Conservation (phyloP, 805 yeast genomes). For the Saccharomycopsis selenospora region DNA sequence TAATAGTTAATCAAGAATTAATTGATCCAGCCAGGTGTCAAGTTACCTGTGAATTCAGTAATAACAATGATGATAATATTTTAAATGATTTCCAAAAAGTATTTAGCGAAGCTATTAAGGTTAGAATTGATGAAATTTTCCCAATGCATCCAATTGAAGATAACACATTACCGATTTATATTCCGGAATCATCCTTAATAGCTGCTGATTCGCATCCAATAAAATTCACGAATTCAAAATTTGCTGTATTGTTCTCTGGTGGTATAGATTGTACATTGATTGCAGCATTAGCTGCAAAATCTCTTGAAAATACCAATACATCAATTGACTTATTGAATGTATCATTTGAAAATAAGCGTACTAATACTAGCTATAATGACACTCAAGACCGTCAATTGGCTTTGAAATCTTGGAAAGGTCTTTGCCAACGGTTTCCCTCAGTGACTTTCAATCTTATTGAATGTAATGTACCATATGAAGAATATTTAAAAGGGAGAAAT, state of each 20-base stretch:
- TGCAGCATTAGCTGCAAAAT: slow-evolving; percentile 45
- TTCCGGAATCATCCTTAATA: background rate
- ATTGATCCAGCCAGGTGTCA: too few relatives aligned
- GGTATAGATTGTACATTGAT: slow-evolving; percentile 89
- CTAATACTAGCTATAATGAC: slow-evolving; percentile 47
- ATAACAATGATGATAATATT: too few relatives aligned
- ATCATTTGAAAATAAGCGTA: slow-evolving; percentile 85
- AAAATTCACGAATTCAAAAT: slow-evolving; percentile 26
- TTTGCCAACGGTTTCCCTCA: slow-evolving; percentile 38
- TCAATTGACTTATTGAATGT: slow-evolving; percentile 78
- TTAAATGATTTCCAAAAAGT: slow-evolving; percentile 25
- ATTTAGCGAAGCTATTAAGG: slow-evolving; percentile 35
- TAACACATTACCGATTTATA: slow-evolving; percentile 21
- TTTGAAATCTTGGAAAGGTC: slow-evolving; percentile 46
- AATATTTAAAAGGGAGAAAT: slow-evolving; percentile 44
- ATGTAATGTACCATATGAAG: slow-evolving; percentile 64
- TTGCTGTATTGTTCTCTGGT: slow-evolving; percentile 80
- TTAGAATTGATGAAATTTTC: slow-evolving; percentile 53
- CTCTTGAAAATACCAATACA: slow-evolving; percentile 20
- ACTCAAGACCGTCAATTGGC: slow-evolving; percentile 87
- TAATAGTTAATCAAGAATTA: background rate
- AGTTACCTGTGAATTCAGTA: too few relatives aligned
- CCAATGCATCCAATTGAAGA: slow-evolving; percentile 40
- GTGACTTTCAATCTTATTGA: slow-evolving; percentile 49
- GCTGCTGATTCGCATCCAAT: background rate